Conservation (phyloP, 495 filamentous ascomycete genomes). For the Penicillium canescens region DNA sequence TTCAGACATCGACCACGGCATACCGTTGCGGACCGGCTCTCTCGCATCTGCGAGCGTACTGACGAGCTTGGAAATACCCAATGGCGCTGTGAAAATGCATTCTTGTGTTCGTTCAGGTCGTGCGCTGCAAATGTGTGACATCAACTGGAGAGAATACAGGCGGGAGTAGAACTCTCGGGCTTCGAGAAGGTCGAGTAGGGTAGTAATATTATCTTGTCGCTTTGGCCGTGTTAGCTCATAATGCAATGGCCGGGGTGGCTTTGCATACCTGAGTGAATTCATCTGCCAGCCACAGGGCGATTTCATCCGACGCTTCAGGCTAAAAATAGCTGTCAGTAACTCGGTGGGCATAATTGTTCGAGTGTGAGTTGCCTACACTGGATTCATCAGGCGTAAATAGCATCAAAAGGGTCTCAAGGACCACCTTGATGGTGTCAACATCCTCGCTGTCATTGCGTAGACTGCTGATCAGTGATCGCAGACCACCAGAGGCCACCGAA, state of each 20-base stretch:
- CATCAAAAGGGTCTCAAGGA: conserved; percentile 92
- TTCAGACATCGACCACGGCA: conserved; percentile 11
- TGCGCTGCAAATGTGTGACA: conserved; percentile 81
- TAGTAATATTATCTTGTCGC: conserved; percentile 96
- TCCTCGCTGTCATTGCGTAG: conserved; percentile 88
- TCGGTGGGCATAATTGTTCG: not conserved
- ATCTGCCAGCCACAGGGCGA: conserved; percentile 94
- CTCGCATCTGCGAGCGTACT: conserved; percentile 78
- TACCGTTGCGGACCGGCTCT: conserved; percentile 89
- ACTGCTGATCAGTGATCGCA: conserved; percentile 82
- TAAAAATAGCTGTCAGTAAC: conserved; percentile 37
- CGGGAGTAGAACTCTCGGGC: conserved; percentile 88
- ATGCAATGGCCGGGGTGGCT: not conserved
- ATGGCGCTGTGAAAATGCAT: conserved; percentile 82
- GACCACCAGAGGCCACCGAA: conserved; percentile 87
- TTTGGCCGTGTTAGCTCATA: conserved; percentile 45
- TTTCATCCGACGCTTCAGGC: conserved; percentile 96
- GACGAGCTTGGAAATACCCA: conserved; percentile 86
- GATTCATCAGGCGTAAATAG: conserved; percentile 76
- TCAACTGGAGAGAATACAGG: conserved; percentile 87
- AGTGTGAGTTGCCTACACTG: conserved; percentile 52
- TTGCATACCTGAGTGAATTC: conserved; percentile 86
- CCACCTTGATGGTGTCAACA: conserved; percentile 93
- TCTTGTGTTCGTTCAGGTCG: conserved; percentile 94
- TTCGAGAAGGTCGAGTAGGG: conserved; percentile 87